Conservation (phyloP, 306 rosid species). For the Alnus glutinosa region DNA sequence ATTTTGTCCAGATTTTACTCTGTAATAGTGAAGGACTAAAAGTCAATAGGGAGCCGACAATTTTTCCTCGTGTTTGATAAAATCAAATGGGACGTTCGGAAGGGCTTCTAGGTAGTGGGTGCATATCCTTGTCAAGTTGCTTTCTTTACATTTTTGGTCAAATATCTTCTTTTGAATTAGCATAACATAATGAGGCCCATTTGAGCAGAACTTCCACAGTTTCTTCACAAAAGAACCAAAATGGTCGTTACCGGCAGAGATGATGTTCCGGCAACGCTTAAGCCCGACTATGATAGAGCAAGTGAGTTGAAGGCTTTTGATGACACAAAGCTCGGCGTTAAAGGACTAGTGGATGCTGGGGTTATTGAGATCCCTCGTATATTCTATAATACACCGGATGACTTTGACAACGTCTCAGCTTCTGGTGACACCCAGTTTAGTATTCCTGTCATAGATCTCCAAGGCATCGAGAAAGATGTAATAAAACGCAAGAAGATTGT, state of each 20-base stretch:
- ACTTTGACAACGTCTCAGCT: constrained; percentile 13
- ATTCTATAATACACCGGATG: constrained; percentile 34
- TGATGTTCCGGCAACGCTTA: not conserved
- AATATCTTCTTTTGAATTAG: too few relatives aligned
- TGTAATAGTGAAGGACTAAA: too few relatives aligned
- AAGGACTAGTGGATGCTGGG: constrained; percentile 68
- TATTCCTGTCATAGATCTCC: constrained; percentile 51
- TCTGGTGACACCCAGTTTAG: not conserved
- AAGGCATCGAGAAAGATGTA: not conserved
- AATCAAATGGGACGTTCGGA: too few relatives aligned
- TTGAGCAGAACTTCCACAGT: not conserved
- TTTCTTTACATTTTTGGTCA: too few relatives aligned
- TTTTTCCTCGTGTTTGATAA: too few relatives aligned
- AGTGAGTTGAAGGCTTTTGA: constrained; percentile 50
- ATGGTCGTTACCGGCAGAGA: constrained; percentile 5
- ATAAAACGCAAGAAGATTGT: constrained; percentile 21
- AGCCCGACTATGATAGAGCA: constrained; percentile 18
- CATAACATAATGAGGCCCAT: not conserved
- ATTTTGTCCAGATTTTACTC: too few relatives aligned
- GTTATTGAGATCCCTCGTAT: constrained; percentile 48
- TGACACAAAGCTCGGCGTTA: constrained; percentile 58
- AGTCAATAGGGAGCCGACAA: too few relatives aligned
- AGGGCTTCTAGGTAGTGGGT: too few relatives aligned
- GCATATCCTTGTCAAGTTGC: too few relatives aligned
- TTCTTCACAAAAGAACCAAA: not conserved